Evolutionary conservation across 1,284 basidiomycete species (phyloP).

Genomic region (Boletellus deceptivus): DNA sequence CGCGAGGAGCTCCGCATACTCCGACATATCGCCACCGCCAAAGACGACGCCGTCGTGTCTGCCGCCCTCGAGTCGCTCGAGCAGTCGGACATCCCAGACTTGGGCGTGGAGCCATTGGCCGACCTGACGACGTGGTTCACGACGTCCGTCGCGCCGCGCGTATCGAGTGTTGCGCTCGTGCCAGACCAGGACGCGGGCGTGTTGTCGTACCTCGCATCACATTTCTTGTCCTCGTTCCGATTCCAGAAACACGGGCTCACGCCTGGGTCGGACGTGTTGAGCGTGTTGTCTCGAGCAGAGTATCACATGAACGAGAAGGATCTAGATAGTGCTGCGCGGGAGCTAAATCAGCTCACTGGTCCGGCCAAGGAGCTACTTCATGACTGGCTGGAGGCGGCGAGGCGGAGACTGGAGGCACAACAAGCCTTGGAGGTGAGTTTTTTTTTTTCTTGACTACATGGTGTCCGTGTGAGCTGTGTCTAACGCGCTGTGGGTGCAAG

Average conservation of each 20-base stretch:
- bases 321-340: constrained; percentile 86
- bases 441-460: too few relatives aligned
- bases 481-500: constrained; percentile 36
- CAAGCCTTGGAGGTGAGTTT: constrained; percentile 82
- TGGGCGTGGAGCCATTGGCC: constrained; percentile 88
- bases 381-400: constrained; percentile 93
- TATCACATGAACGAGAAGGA: constrained; percentile 90
- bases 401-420: constrained; percentile 86
- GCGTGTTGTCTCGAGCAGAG: constrained; percentile 88
- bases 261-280: constrained; percentile 81
- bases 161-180: constrained; percentile 87
- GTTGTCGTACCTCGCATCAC: constrained; percentile 83
- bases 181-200: constrained; percentile 88
- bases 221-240: constrained; percentile 71
- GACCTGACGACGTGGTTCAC: constrained; percentile 91
- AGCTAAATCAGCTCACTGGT: constrained; percentile 88
- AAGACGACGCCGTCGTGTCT: constrained; percentile 66
- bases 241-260: constrained; percentile 79
- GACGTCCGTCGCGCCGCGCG: constrained; percentile 79
- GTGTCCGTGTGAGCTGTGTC: not conserved
- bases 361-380: constrained; percentile 80
- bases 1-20: constrained; percentile 87
- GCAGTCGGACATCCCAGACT: constrained; percentile 69
- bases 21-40: constrained; percentile 67
- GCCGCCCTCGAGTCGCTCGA: constrained; percentile 76